phyloP scores from a whole-genome alignment of 1,139 yeast species.

The Pichia terricola region DNA sequence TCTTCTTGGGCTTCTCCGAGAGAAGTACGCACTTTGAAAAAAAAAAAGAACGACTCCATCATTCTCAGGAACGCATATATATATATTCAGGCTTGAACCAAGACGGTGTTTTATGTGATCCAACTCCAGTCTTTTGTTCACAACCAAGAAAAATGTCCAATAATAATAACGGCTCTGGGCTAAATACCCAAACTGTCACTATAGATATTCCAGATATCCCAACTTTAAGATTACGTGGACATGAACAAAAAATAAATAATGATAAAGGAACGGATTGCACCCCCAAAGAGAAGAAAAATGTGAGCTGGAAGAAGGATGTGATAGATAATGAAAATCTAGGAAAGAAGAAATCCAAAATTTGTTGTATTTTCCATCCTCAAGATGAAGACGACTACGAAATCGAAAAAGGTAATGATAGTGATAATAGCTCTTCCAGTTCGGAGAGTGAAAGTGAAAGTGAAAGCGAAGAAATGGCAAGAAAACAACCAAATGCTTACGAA shows the following conservation, averaged over 20 bases:
- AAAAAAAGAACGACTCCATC: too few relatives aligned
- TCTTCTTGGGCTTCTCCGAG: too few relatives aligned
- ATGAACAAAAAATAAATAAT: too few relatives aligned
- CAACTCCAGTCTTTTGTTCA: too few relatives aligned
- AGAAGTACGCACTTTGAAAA: too few relatives aligned
- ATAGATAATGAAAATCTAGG: constrained; percentile 83
- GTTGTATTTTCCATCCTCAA: constrained; percentile 89
- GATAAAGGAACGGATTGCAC: constrained; percentile 1
- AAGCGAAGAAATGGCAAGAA: constrained; percentile 16
- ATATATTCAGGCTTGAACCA: too few relatives aligned
- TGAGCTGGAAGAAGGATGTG: constrained; percentile 78
- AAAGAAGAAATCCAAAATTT: constrained; percentile 84
- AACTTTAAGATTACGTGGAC: constrained; percentile 11
- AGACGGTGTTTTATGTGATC: too few relatives aligned
- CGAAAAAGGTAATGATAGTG: constrained; percentile 15
- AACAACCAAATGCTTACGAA: constrained; percentile 65
- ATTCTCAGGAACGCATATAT: too few relatives aligned
- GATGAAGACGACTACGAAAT: constrained; percentile 51
- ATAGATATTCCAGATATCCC: constrained; percentile 8
- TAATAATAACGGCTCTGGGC: too few relatives aligned
- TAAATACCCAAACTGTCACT: background rate
- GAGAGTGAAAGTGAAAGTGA: constrained; percentile 32
- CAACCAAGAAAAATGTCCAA: too few relatives aligned
- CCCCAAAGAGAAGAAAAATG: constrained; percentile 32
- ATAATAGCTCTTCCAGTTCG: constrained; percentile 30